Base-by-base conservation (phyloP, 768 basidiomycete species). In the Chiua virens region DNA sequence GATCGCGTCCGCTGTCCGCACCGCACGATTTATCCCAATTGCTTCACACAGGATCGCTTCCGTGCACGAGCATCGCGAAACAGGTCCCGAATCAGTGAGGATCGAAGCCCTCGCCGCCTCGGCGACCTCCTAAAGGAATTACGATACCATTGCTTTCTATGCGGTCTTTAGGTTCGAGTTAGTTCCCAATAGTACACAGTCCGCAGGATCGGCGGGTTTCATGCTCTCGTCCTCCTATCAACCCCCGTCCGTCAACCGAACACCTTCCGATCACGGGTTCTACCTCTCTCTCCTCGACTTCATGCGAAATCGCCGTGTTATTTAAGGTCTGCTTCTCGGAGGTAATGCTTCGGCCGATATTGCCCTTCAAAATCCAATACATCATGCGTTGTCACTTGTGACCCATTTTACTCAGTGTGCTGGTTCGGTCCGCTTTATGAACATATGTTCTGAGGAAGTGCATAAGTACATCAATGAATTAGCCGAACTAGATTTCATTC, bases 31-130 rank as follows among this genome's bases (percentile, higher is more conserved):
- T 52, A 43, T 53, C 21, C 50, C 38, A 18, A 44, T 53, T 17
- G 36, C 55, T 56, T 55, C 56, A 54, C 53, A 58, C 54, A 49
- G 37, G 27, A 49, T 54, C 54, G 51, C 55, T 59, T 61, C 57
- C 47, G 14, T 59, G 55, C 52, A 40, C 28, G 36, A 60, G 56
- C 20, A 22, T 36, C 42, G 58, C 55, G 47, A 61, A 57, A 65
- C 62, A 63, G 40, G 43, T 50, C 42, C 55, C 54, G 53, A 56
- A 53, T 48, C 50, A 42, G 49, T 58, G 47, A 55, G 57, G 54
- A 54, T 59, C 56, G 49, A 59, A 53, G 45, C 35, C 48, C 44
- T 56, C 43, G 30, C 30, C 30, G 13, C 30, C 30, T 30, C 34
- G 42, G 55, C 41, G 42, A 42, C 46, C 51, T 43, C 32, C 47